Base-by-base conservation (phyloP, 1,284 basidiomycete species). In the Kalmanozyma brasiliensis region DNA sequence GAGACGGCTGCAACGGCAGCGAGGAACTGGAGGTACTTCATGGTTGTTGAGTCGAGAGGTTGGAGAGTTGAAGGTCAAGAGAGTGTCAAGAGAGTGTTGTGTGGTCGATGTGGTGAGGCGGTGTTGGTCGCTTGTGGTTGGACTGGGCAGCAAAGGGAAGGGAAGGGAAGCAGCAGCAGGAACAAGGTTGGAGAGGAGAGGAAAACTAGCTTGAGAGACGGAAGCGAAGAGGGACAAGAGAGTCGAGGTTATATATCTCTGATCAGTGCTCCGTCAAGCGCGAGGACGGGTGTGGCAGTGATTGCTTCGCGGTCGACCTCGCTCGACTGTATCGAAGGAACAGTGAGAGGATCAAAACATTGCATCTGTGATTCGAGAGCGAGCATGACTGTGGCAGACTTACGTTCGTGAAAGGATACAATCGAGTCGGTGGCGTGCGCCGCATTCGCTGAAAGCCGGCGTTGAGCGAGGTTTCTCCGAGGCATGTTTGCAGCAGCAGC, bases 1-100 rank as follows among this genome's bases (percentile, higher is more conserved):
- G 61, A 69, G 52, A 70, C 57, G 11, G 61, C 67, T 42, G 61
- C 67, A 20, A 70, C 61, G 36, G 67, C 67, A 63, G 67, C 60
- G 22, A 70, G 67, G 61, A 70, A 70, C 41, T 60, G 57, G 40
- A 70, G 67, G 57, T 70, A 70, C 61, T 70, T 69, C 66, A 69
- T 64, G 52, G 51, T 22, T 34, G 47, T 37, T 36, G 38, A 33
- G 37, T 24, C 26, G 36, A 11, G 48, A 60, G 41, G 38, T 38
- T 43, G 32, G 34, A 33, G 35, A 32, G 38, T 23, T 55, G 52
- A 46, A 37, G 35, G 40, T 29, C 20, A 40, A 59, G 41, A 51
- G 56, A 53, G 48, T 47, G 51, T 53, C 30, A 11, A 43, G 36
- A n/a, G n/a, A n/a, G n/a, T n/a, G n/a, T n/a, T 4, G 29, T 6